Evolutionary conservation across 2,329 filamentous ascomycete genomes (phyloP), one percentile per base, ranked within the genome.

Genomic region (Paramyrothecium roridum): DNA sequence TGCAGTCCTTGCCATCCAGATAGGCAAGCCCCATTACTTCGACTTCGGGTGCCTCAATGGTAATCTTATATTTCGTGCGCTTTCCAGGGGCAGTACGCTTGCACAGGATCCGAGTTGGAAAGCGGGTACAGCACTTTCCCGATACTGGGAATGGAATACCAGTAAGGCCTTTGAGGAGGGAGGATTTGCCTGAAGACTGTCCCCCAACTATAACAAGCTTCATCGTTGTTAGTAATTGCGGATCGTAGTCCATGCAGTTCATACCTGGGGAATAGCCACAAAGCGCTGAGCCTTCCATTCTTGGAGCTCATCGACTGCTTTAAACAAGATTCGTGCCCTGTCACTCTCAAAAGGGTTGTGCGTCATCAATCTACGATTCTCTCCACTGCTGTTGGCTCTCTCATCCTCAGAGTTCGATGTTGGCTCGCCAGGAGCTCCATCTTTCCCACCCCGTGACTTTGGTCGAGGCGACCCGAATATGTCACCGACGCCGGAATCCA

Each of bases 141-240:
- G 65, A 66, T 1, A 70, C 65, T 0, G 67, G 69, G 34, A 75
- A 75, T 0, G 72, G 72, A 17, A 75, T 72, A 3, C 69, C 70
- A 1, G 69, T 73, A 52, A 74, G 55, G 20, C 66, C 72, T 49
- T 69, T 68, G 2, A 75, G 59, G 2, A 75, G 60, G 7, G 72
- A 73, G 0, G 72, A 74, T 22, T 74, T 74, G 3, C 71, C 72
- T 2, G 68, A 63, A 1, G 70, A 74, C 55, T 74, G 72, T 1
- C 67, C 64, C 2, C 72, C 71, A 0, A 73, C 69, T 26, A 74
- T 70, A 2, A 74, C 65, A 7, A 74, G 65, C 69, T 73, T 13
- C 6, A 1, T 1, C 1, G 22, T n/a, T n/a, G 17, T 61, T 3
- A 63, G 51, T 13, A 13, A 17, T 3, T 3, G n/a, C 13, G 7